Conservation (phyloP, 495 filamentous ascomycete species). For the Thermothielavioides terrestris region DNA sequence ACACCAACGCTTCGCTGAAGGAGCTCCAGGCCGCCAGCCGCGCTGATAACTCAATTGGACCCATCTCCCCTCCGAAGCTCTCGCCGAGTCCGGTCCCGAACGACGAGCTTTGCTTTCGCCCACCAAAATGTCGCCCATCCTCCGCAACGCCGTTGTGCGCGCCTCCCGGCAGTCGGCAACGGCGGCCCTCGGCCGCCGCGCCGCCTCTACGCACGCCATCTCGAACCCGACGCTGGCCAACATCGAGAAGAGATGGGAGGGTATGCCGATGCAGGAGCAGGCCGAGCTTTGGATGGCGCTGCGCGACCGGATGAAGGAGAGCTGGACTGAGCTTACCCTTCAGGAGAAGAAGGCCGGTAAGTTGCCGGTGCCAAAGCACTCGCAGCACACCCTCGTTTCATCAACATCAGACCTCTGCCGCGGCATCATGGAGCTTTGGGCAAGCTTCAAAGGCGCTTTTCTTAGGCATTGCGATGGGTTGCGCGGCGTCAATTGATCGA, state of each 20-base stretch:
- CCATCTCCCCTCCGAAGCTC: conserved; percentile 32
- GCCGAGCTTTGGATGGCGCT: conserved; percentile 97
- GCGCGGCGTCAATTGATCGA: conserved; percentile 15
- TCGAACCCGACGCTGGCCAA: conserved; percentile 93
- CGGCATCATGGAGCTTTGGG: conserved; percentile 1
- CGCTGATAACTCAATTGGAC: conserved; percentile 34
- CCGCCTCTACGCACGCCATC: conserved; percentile 75
- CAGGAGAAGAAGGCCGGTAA: conserved; percentile 98
- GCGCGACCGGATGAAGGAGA: conserved; percentile 94
- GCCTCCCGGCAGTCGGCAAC: conserved; percentile 30
- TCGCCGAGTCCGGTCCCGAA: conserved; percentile 9
- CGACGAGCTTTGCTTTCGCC: conserved; percentile 7
- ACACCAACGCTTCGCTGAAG: conserved; percentile 23
- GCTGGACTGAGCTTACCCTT: conserved; percentile 88
- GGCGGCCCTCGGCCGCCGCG: conserved; percentile 48
- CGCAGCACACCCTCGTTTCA: neutral
- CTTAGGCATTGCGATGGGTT: conserved; percentile 4
- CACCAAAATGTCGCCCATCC: conserved; percentile 29
- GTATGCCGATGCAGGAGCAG: conserved; percentile 94
- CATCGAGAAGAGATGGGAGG: conserved; percentile 99
- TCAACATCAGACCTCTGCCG: neutral
- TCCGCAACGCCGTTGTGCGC: conserved; percentile 35
- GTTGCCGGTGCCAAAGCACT: conserved; percentile 31
- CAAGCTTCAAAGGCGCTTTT: neutral
- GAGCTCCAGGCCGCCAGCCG: conserved; percentile 25